These are phyloP conservation scores for Metarhizium rileyi DNA, from an alignment of 2,329 filamentous ascomycete species.

Conservation along the genomic window DNA sequence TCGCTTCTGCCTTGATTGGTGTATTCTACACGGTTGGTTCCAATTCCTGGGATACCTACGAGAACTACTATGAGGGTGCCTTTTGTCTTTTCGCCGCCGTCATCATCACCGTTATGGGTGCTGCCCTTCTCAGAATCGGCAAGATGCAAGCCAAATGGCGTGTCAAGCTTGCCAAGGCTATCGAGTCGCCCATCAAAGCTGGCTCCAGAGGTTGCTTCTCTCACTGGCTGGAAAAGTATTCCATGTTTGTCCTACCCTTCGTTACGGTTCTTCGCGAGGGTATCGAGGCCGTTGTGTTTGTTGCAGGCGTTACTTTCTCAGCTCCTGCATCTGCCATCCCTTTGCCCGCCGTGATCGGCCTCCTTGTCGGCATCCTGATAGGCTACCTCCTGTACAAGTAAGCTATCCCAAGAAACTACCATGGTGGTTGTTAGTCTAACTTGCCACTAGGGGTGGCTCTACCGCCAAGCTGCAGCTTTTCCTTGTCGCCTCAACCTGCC, in stretches of 20 bases:
- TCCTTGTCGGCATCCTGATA: constrained; percentile 55
- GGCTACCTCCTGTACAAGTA: constrained; percentile 74
- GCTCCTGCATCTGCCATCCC: constrained; percentile 69
- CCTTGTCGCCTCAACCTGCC: constrained; percentile 70
- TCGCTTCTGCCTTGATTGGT: constrained; percentile 60
- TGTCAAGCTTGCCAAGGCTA: constrained; percentile 64
- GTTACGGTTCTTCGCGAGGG: constrained; percentile 81
- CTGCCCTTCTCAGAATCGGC: constrained; percentile 67
- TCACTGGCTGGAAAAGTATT: constrained; percentile 63
- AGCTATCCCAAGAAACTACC: constrained; percentile 18
- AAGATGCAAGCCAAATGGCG: constrained; percentile 84
- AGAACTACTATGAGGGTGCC: constrained; percentile 72
- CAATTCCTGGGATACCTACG: constrained; percentile 56
- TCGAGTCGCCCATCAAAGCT: constrained; percentile 43
- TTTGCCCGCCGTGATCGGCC: constrained; percentile 62
- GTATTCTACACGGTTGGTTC: constrained; percentile 60
- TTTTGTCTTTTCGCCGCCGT: constrained; percentile 66
- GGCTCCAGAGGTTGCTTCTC: constrained; percentile 43
- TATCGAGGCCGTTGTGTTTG: constrained; percentile 77
- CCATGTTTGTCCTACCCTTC: constrained; percentile 80
- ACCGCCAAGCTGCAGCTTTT: constrained; percentile 53
- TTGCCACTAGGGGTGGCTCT: constrained; percentile 27
- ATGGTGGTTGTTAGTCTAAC: neutral
- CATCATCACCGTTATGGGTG: constrained; percentile 76
- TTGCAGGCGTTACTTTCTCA: constrained; percentile 72